Evolutionary conservation across 2,329 filamentous ascomycete genomes (phyloP), one percentile per base, ranked within the genome.

Genomic region (Phialophora expanda): DNA sequence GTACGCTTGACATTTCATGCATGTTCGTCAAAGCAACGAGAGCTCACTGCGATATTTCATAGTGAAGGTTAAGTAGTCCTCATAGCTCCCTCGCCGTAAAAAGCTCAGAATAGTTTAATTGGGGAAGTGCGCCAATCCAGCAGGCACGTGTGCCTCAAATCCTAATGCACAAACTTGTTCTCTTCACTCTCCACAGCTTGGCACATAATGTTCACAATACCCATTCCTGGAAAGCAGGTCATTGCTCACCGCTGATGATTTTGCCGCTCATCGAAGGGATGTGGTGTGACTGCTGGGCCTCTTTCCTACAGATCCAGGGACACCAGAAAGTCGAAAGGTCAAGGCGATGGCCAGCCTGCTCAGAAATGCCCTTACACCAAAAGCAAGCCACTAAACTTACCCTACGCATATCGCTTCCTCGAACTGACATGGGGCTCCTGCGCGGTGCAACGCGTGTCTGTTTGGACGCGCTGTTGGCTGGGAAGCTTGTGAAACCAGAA

Each of bases 391-490:
- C 38, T 26, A 44, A 20, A 8, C 14, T 14, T 14, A 32, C 20
- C 6, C 11, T 26, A 34, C 41, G 38, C 38, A 59, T 48, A 41
- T 12, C 7, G 41, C 56, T 32, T 44, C 26, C 26, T 22, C 4
- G 56, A 50, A 32, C 41, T 17, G 26, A 59, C 41, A 59, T 48
- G 56, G 56, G 32, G n/a, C 30, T 44, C 38, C 14, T 44, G 38
- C 38, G 6, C 6, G 2, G 17, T 32, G 56, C 56, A 30, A 50
- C 44, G 24, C 26, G 41, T 22, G 14, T 59, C 14, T 59, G 46
- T 30, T 59, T 59, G 44, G 38, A 38, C 38, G 22, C 17, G 20
- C 38, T 59, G 56, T 59, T 59, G 56, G 41, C 56, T 32, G 20
- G 41, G 56, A 50, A 51, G 48, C 22, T 51, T 8, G 22, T 51